phyloP scores from a whole-genome alignment of 306 rosid species.

The Trichosanthes truncata region DNA sequence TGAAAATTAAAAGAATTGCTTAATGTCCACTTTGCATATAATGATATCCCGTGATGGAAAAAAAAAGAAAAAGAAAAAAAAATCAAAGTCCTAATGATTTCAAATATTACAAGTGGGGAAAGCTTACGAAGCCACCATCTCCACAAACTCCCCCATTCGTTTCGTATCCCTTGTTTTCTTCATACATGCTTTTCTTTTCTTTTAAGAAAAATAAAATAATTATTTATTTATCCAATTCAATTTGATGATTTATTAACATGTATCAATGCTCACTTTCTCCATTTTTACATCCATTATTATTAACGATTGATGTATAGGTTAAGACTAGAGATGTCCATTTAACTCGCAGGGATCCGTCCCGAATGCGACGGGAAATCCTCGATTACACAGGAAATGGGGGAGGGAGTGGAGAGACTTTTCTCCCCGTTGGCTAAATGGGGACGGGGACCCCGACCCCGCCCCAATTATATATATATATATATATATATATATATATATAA shows the following conservation, averaged over 20 bases:
- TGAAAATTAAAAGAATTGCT: not conserved
- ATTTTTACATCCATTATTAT: too few species aligned
- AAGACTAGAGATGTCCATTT: too few species aligned
- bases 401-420: too few species aligned
- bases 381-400: too few species aligned
- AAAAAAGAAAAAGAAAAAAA: not conserved
- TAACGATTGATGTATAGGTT: too few species aligned
- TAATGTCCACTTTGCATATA: conserved; percentile 10
- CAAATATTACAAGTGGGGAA: conserved; percentile 40
- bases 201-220: not conserved
- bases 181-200: not conserved
- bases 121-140: conserved; percentile 51
- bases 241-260: not conserved
- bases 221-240: not conserved
- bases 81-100: not conserved
- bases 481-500: too few species aligned
- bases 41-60: conserved; percentile 8
- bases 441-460: too few species aligned
- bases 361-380: too few species aligned
- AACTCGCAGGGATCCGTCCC: too few species aligned
- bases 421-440: too few species aligned
- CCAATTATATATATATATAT: too few species aligned
- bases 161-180: conserved; percentile 6
- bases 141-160: conserved; percentile 34
- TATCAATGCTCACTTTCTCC: not conserved